A percentile compares a stretch with the other conserved stretches of the same genome.
These are phyloP conservation scores for Rhizomucor miehei DNA, from an alignment of 371 early-diverging fungal genomes.

Conservation along the genomic window DNA sequence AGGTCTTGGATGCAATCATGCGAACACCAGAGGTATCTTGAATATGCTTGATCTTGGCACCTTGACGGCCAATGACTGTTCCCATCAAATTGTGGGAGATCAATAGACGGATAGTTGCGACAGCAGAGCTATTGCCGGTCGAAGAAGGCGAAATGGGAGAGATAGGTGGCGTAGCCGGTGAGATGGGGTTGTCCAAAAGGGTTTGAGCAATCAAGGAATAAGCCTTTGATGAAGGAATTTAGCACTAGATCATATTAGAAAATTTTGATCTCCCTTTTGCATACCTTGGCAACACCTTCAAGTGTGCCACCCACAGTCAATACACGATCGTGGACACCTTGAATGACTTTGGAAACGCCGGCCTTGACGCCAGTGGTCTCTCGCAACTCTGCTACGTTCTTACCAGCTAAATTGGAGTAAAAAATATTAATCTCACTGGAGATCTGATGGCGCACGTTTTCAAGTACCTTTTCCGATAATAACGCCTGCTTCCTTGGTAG, in stretches of 20 bases:
- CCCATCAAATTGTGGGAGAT: constrained; percentile 87
- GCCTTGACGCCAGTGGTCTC: constrained; percentile 82
- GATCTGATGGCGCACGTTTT: not conserved
- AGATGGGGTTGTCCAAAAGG: constrained; percentile 66
- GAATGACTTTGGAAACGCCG: constrained; percentile 84
- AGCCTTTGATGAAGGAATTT: constrained; percentile 2
- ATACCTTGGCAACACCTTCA: constrained; percentile 70
- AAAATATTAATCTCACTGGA: not conserved
- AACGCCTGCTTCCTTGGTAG: constrained; percentile 93
- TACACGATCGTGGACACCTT: constrained; percentile 83
- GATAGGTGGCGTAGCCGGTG: constrained; percentile 29
- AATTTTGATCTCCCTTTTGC: not conserved
- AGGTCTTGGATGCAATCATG: constrained; percentile 82
- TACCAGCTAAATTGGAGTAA: constrained; percentile 49
- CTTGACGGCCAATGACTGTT: constrained; percentile 85
- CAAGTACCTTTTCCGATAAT: constrained; percentile 79
- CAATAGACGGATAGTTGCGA: constrained; percentile 64
- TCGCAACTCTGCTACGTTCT: constrained; percentile 82
- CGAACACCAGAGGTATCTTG: constrained; percentile 81
- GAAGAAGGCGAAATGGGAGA: constrained; percentile 18
- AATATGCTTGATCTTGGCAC: constrained; percentile 83
- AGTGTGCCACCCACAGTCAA: constrained; percentile 80
- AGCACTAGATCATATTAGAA: not conserved
- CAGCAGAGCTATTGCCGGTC: constrained; percentile 2
- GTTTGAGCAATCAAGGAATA: constrained; percentile 69